A percentile compares a stretch with the other conserved stretches of the same genome.
Conservation (phyloP, 2,329 filamentous ascomycete species). For the Phialophora macrospora region DNA sequence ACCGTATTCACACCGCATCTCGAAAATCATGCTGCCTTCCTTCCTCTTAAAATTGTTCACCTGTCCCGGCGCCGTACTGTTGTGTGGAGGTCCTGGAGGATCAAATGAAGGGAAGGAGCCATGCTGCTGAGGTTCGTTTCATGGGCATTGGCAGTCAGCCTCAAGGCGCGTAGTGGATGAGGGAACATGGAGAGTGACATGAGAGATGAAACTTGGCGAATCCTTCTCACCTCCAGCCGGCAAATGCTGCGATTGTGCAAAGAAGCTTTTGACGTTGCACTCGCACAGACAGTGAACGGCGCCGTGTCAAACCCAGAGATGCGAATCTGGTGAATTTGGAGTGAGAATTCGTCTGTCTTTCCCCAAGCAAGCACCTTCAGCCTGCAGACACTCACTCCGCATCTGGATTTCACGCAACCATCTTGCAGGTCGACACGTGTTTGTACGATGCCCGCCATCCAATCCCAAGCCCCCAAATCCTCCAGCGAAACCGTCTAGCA, state of each 20-base stretch:
- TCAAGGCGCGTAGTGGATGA: neutral
- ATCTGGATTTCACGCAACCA: neutral
- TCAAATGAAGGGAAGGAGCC: neutral
- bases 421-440: conserved; percentile 2
- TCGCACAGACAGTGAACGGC: neutral
- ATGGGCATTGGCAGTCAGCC: conserved; percentile 1
- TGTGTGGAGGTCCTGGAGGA: neutral
- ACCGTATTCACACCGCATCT: neutral
- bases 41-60: neutral
- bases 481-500: neutral
- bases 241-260: neutral
- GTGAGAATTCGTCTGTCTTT: neutral
- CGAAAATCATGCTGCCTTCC: neutral
- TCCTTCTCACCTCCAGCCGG: neutral
- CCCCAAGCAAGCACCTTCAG: too few species aligned
- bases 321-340: neutral
- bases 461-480: neutral
- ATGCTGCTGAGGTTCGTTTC: neutral
- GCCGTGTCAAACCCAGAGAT: neutral
- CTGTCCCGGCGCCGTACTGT: neutral
- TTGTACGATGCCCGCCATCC: neutral
- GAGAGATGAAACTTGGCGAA: neutral
- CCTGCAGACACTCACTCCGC: neutral
- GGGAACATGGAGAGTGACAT: neutral
- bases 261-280: neutral